Conservation (phyloP, 2,329 filamentous ascomycete genomes). For the Didymella segeticola region DNA sequence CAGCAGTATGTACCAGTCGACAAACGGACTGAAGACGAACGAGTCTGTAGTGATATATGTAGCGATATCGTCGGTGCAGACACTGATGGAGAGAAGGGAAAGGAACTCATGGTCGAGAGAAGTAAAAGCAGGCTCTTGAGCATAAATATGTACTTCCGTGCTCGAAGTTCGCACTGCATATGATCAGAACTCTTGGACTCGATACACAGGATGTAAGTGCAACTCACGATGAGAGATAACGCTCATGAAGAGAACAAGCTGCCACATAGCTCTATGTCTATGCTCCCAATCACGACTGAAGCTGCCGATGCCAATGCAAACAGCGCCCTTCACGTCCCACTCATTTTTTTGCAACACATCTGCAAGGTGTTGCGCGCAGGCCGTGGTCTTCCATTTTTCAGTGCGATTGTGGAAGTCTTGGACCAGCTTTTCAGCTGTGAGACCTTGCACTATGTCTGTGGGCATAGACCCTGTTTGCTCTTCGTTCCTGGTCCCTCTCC, state of each 20-base stretch:
- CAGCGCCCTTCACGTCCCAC: constrained; percentile 30
- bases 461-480: constrained; percentile 21
- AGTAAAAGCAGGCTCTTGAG: constrained; percentile 48
- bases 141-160: constrained; percentile 28
- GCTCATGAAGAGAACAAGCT: constrained; percentile 45
- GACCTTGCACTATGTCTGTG: constrained; percentile 24
- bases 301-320: constrained; percentile 48
- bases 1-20: constrained; percentile 46
- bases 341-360: constrained; percentile 19
- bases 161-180: constrained; percentile 9
- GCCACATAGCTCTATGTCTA: constrained; percentile 44
- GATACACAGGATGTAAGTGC: neutral
- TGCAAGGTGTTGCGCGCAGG: constrained; percentile 30
- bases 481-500: neutral
- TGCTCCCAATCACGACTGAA: constrained; percentile 47
- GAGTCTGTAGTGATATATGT: constrained; percentile 25
- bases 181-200: neutral
- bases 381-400: constrained; percentile 32
- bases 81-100: constrained; percentile 25
- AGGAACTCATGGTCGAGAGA: constrained; percentile 41
- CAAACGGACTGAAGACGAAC: constrained; percentile 48
- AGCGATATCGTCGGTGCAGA: constrained; percentile 24
- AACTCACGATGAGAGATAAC: constrained; percentile 26
- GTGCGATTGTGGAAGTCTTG: constrained; percentile 32
- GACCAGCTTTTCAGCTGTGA: constrained; percentile 35